Percentiles rank a stretch among this genome's conserved stretches.
Conservation (phyloP, 495 filamentous ascomycete genomes). For the Neurospora sp. region DNA sequence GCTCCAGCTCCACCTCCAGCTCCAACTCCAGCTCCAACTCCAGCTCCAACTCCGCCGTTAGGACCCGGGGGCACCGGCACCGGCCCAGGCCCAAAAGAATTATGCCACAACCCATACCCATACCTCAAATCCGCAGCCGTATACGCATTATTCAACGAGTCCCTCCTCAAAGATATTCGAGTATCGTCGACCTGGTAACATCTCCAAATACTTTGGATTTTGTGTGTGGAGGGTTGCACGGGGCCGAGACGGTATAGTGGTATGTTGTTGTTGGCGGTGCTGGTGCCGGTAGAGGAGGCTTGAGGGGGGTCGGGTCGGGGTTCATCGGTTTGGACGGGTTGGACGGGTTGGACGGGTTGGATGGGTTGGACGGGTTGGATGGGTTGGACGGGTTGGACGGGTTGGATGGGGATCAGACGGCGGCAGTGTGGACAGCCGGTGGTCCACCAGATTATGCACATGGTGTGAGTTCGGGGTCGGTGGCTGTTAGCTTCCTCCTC, state of each 20-base stretch:
- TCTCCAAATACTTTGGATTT: not conserved
- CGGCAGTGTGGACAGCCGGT: not conserved
- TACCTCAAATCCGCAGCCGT: no score
- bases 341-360: not conserved
- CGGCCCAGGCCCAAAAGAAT: no score
- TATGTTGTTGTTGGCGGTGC: not conserved
- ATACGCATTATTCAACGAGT: not conserved
- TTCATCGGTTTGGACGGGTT: no score
- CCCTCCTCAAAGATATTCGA: not conserved
- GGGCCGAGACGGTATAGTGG: no score
- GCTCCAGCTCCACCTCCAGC: not conserved
- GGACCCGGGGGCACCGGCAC: no score
- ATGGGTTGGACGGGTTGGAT: not conserved
- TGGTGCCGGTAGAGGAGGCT: not conserved
- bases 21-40: not conserved
- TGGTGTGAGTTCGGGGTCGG: not conserved
- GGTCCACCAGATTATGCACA: not conserved
- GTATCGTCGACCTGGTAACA: not conserved
- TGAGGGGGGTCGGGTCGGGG: not conserved
- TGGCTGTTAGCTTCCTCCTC: no score
- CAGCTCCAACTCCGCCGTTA: not conserved
- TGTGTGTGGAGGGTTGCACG: not conserved
- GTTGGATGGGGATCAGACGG: not conserved
- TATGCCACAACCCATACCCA: no score
- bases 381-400: not conserved